phyloP scores from a whole-genome alignment of 148 eudicot genomes.

The Amaranthus cruentus region DNA sequence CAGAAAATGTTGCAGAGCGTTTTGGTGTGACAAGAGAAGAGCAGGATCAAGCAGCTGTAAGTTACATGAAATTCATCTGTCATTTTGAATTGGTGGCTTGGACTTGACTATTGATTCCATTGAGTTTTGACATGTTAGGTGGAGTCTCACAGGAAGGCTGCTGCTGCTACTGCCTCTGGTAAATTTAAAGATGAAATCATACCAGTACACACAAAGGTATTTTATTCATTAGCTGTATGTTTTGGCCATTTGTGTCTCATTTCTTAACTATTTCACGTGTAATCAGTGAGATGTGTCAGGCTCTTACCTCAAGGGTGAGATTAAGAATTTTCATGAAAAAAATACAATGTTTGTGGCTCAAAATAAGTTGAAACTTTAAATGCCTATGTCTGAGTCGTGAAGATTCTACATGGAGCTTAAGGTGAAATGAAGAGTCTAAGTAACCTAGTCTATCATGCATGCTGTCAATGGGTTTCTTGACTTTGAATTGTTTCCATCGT shows the following conservation, averaged over 20 bases:
- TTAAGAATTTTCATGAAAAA: no score
- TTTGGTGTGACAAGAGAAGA: conserved; percentile 85
- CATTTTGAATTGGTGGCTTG: no score
- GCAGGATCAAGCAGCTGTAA: conserved; percentile 97
- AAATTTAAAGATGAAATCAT: conserved; percentile 86
- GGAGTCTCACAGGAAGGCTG: conserved; percentile 95
- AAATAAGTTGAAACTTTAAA: no score
- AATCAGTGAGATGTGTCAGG: no score
- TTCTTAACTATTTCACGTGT: no score
- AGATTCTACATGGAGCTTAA: no score
- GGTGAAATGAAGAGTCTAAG: no score
- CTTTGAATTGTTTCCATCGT: background rate
- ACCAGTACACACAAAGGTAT: conserved; percentile 82
- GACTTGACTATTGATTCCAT: conserved; percentile 8
- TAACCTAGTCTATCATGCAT: background rate
- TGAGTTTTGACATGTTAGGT: conserved; percentile 43
- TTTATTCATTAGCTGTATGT: background rate
- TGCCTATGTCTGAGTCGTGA: no score
- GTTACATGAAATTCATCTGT: conserved; percentile 19
- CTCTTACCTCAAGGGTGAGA: no score
- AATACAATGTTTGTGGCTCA: no score
- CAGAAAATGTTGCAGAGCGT: conserved; percentile 92
- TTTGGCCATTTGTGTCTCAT: background rate
- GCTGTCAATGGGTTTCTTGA: background rate
- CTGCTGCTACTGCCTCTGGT: conserved; percentile 94